Base-by-base conservation (phyloP, 805 yeast species). In the Yarrowia porcina region DNA sequence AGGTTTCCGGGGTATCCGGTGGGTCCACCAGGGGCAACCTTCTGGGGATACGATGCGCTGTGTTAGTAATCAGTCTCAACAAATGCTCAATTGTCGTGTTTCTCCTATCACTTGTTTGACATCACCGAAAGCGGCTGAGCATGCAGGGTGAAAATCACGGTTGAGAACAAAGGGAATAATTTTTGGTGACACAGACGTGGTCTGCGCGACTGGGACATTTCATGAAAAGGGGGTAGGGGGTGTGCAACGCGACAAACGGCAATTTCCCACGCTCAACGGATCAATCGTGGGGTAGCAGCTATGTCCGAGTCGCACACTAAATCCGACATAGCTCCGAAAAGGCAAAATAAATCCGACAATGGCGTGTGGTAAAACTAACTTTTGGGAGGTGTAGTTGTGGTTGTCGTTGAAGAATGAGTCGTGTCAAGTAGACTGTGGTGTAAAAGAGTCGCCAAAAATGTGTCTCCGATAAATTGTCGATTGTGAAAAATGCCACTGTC, bases 1-100 rank as follows among this genome's bases (percentile, higher is more conserved):
- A 90, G 77, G 70, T 83, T 84, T 30, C 97, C 96, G 27, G 96
- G 90, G 74, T 84, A 86, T 4, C 97, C 97, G 25, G 89, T 78
- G 66, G 82, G 83, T 5, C 82, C 74, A 17, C 84, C 82, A 21
- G 83, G 80, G n/a, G 88, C 85, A 54, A 84, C 80, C 17, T 72
- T 75, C 72, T 88, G 92, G 28, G 96, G 94, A 73, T 80, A 88
- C n/a, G 91, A 85, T 25, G 78, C 81, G 45, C 74, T 72, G 52
- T 12, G 54, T 60, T 50, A 33, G 44, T 50, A 50, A 36, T 18
- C 20, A n/a, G n/a, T n/a, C n/a, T n/a, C n/a, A n/a, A n/a, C n/a
- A n/a, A 4, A 33, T 33, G 17, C 9, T 17, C 17, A 21, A 36
- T 10, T 18, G 9, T 11, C n/a, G n/a, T n/a, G 38, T 7, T 18